Conservation (phyloP, 352 stramenopile species). For the Phytopythium litorale region DNA sequence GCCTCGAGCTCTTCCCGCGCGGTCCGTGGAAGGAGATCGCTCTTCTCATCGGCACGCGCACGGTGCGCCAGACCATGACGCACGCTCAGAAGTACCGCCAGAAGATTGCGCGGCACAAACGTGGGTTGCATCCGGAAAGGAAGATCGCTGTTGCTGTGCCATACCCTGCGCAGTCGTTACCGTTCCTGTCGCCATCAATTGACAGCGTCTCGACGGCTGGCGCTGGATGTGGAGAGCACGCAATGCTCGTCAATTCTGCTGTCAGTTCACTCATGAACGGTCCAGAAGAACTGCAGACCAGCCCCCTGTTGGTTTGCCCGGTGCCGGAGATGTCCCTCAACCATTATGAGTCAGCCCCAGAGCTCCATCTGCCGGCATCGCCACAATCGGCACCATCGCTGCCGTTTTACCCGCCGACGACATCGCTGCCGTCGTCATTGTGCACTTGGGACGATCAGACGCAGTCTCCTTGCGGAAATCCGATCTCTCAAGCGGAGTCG, state of each 20-base stretch:
- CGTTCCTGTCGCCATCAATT: not conserved
- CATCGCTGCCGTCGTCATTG: not conserved
- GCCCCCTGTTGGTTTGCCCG: not conserved
- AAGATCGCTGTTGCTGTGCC: not conserved
- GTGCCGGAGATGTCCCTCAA: not conserved
- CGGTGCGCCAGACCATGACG: conserved; percentile 71
- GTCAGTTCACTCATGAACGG: not conserved
- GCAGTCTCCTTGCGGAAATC: not conserved
- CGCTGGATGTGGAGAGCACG: not conserved
- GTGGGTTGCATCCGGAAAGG: not conserved
- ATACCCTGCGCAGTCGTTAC: too few species aligned
- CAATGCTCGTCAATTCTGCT: not conserved
- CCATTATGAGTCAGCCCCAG: not conserved
- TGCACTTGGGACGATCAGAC: not conserved
- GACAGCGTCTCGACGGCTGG: not conserved
- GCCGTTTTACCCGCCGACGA: not conserved
- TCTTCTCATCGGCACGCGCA: conserved; percentile 38
- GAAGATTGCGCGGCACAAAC: conserved; percentile 23
- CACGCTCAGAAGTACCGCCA: conserved; percentile 78
- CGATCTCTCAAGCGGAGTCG: not conserved
- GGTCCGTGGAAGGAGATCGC: conserved; percentile 10
- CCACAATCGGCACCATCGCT: not conserved
- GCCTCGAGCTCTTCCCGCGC: conserved; percentile 7
- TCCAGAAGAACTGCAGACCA: not conserved
- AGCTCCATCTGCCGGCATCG: not conserved